Base-by-base conservation (phyloP, 2,329 filamentous ascomycete species). In the Aspergillus puulaauensis region DNA sequence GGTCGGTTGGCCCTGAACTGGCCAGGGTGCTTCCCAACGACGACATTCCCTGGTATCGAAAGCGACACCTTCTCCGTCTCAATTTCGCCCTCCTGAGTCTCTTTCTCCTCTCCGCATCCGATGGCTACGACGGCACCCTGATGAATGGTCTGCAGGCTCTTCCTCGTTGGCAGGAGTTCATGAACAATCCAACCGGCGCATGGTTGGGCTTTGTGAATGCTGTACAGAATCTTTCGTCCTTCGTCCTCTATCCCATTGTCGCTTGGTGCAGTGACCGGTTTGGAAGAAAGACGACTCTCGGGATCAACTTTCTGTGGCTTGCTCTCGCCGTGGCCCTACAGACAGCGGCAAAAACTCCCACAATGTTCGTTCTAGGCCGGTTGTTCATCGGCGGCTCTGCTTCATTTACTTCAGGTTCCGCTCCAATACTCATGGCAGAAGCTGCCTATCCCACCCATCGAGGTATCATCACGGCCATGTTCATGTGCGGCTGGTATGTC, bases 101-200 rank as follows among this genome's bases (percentile, higher is more conserved):
- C 8, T 37, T 40, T 27, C 33, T 51, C 12, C 21, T 41, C 8
- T 40, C 48, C 23, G 19, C 37, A 14, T 40, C 35, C 31, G 37
- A 45, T 31, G 47, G 54, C 6, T 56, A 46, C n/a, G 54, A 56
- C 31, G 54, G 54, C 15, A 39, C 54, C 17, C 19, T 56, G 15
- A 31, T 56, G 21, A 56, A 56, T n/a, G 40, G 54, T 27, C 48
- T 56, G 14, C 54, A 56, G 33, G 39, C 54, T 6, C 47, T 56
- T 7, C 21, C 21, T 9, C 39, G 8, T 12, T 56, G 54, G 54
- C 21, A 45, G 5, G 33, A 33, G 11, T 56, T 45, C n/a, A 45
- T 56, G 37, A n/a, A 52, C 23, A 27, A 41, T 27, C 54, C 54
- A n/a, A 39, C 39, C 14, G 40, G 41, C 27, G 40, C 48, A 24